phyloP scores from a whole-genome alignment of 176 grass and related monocot genomes.

The Melocanna baccifera region DNA sequence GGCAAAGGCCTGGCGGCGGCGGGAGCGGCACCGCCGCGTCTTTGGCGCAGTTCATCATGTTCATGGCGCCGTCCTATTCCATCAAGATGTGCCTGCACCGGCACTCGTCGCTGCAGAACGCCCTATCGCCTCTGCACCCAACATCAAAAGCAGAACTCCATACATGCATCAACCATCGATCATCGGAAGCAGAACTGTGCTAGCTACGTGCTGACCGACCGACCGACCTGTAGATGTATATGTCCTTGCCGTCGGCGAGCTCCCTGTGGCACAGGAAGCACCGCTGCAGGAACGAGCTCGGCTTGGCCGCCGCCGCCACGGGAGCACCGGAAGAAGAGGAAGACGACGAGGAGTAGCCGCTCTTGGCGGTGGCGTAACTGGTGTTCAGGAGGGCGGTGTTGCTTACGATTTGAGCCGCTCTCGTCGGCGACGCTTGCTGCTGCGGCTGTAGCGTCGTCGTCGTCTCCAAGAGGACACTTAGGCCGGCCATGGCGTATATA shows the following conservation, averaged over 20 bases:
- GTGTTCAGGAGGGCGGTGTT: conserved; percentile 16
- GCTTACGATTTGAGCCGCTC: conserved; percentile 23
- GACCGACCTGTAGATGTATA: conserved; percentile 54
- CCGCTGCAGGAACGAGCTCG: conserved; percentile 34
- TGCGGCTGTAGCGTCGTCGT: background rate
- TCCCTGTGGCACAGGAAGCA: conserved; percentile 43
- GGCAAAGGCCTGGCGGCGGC: background rate
- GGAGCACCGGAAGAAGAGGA: background rate
- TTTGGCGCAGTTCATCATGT: background rate
- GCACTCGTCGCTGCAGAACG: conserved; percentile 55
- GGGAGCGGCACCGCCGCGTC: background rate
- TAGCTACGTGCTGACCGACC: background rate
- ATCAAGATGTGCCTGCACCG: conserved; percentile 29
- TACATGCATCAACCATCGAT: too few relatives aligned
- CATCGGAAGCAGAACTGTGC: too few relatives aligned
- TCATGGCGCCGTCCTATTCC: conserved; percentile 26
- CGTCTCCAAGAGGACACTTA: conserved; percentile 36
- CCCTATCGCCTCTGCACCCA: conserved; percentile 45
- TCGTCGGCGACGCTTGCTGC: background rate
- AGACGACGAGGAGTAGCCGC: background rate
- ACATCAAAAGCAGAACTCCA: background rate
- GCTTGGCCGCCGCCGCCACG: background rate
- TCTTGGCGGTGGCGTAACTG: background rate
- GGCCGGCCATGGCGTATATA: conserved; percentile 18
- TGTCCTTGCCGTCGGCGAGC: conserved; percentile 41